A percentile compares a stretch with the other conserved stretches of the same genome.
Evolutionary conservation across 169 alveolate species (phyloP).

Genomic region (Amoebophrya sp.): DNA sequence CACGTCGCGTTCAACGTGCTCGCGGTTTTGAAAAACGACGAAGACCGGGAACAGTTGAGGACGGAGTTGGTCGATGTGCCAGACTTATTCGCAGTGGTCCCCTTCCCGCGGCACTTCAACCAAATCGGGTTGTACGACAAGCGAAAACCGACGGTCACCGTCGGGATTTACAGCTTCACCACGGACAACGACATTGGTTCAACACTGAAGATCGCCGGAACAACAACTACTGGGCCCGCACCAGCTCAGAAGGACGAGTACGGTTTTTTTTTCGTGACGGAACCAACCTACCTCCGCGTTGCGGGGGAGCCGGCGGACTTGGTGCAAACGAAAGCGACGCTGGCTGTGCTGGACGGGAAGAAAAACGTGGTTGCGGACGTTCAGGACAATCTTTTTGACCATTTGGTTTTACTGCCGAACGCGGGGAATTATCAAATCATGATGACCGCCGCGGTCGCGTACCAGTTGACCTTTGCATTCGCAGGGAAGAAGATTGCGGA

Average conservation of each 20-base stretch:
- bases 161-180: background rate
- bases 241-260: background rate
- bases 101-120: slow-evolving; percentile 33
- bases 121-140: background rate
- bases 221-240: too few relatives aligned
- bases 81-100: slow-evolving; percentile 41
- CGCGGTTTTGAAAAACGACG: background rate
- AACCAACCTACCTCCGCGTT: slow-evolving; percentile 41
- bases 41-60: slow-evolving; percentile 25
- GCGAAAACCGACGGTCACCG: background rate
- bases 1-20: background rate
- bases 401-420: background rate
- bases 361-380: background rate
- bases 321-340: background rate
- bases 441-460: slow-evolving; percentile 22
- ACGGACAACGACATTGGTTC: background rate
- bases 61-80: slow-evolving; percentile 45
- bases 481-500: too few relatives aligned
- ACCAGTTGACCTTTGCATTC: background rate
- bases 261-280: slow-evolving; percentile 18
- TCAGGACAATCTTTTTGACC: background rate
- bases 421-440: background rate
- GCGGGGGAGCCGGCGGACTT: slow-evolving; percentile 48
- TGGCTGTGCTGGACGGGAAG: background rate
- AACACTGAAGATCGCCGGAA: too few relatives aligned